Conservation (phyloP, 768 basidiomycete species). For the Tricholoma hemisulphureum region DNA sequence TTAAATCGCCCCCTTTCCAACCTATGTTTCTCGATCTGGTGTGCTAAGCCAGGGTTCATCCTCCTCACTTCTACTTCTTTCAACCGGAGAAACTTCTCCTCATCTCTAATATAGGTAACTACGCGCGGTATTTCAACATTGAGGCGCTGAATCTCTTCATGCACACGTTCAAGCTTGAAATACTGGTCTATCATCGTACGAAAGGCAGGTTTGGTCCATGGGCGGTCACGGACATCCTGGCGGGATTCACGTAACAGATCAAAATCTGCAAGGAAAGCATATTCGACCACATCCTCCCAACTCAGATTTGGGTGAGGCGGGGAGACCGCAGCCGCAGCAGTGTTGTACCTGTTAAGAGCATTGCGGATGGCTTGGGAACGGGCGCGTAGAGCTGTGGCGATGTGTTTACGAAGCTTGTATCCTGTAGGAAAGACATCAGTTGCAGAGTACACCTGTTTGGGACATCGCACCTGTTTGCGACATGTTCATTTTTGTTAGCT, state of each 20-base stretch:
- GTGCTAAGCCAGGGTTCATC: background rate
- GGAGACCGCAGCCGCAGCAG: slow-evolving; percentile 14
- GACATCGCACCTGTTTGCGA: no score
- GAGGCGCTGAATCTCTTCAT: no score
- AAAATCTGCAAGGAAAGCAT: slow-evolving; percentile 22
- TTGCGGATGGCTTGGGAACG: slow-evolving; percentile 22
- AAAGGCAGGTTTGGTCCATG: slow-evolving; percentile 19
- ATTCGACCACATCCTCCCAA: slow-evolving; percentile 27
- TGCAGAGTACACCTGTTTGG: no score
- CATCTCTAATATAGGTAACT: slow-evolving; percentile 15
- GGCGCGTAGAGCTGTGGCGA: slow-evolving; percentile 21
- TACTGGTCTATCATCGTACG: slow-evolving; percentile 14
- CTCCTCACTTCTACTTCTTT: background rate
- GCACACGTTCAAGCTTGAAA: slow-evolving; percentile 19
- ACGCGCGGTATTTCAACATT: slow-evolving; percentile 23
- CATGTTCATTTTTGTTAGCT: slow-evolving; percentile 20
- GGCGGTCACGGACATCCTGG: slow-evolving; percentile 12
- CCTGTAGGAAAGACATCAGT: slow-evolving; percentile 16
- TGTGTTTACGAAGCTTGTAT: slow-evolving; percentile 28
- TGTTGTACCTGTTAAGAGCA: slow-evolving; percentile 24
- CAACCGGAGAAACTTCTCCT: slow-evolving; percentile 1
- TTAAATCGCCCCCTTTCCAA: no score
- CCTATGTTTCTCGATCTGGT: no score
- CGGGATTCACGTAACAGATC: slow-evolving; percentile 17
- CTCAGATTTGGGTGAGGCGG: slow-evolving; percentile 14